Evolutionary conservation across 805 yeast genomes (phyloP), one percentile per base, ranked within the genome.

Genomic region (Saccharomycopsis oosterbeekiorum): DNA sequence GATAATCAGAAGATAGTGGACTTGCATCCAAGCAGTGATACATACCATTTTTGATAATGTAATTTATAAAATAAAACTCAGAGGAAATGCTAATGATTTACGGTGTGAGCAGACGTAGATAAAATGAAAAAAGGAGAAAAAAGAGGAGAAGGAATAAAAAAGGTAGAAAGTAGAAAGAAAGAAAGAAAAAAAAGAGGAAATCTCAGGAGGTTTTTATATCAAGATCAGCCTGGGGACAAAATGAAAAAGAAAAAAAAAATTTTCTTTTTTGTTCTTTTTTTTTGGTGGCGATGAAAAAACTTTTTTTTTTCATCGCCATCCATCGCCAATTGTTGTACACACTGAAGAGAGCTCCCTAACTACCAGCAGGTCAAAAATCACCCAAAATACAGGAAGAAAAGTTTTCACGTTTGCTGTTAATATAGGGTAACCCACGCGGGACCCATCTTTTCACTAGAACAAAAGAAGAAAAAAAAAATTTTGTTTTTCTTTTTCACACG

Each of bases 11-110:
- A n/a, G n/a, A n/a, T n/a, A n/a, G 34, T 29, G 34, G 6, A 29
- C 34, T 29, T 29, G 34, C 34, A 6, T 29, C 34, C 34, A 29
- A n/a, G 50, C 9, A 21, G 4, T 39, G 51, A 29, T n/a, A 67
- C 68, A 56, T 55, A 60, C 63, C 62, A 59, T 62, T 65, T 65
- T 60, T 66, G 58, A 63, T 59, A 65, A 60, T 64, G 47, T 55
- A 55, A 50, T 58, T 55, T 61, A 56, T 47, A 47, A 24, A n/a
- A 47, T 24, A 56, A 17, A 67, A 68, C 74, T 70, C 74, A 72
- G 74, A 66, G 70, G 74, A 62, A 71, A 70, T 70, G 70, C 72
- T 68, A 58, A 63, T 70, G 74, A 70, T 72, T 73, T 68, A 71
- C 69, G 74, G 74, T 71, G 73, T 70, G 74, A 71, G 71, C 42